These are phyloP conservation scores for Herpetomonas samuelpessoai DNA, from an alignment of 208 protist genomes.

Conservation along the genomic window DNA sequence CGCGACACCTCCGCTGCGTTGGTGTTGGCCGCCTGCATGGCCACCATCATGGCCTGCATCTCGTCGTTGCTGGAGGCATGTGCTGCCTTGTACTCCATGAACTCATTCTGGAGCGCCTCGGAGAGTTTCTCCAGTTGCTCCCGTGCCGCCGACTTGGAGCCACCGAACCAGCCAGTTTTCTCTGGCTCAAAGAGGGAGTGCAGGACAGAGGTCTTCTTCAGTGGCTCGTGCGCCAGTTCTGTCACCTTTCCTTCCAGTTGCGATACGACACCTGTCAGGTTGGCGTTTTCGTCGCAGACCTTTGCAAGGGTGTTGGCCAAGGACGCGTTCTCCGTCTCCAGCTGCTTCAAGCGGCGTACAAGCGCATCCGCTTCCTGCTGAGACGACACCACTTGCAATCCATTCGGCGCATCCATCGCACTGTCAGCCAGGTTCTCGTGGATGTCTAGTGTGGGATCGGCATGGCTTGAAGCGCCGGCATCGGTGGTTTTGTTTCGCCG, in stretches of 20 bases:
- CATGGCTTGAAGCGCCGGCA: too few relatives aligned
- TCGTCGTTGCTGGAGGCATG: slow-evolving; percentile 83
- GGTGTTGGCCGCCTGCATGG: slow-evolving; percentile 52
- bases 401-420: background rate
- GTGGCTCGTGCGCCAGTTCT: slow-evolving; percentile 27
- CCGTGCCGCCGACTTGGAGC: slow-evolving; percentile 54
- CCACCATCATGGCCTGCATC: slow-evolving; percentile 64
- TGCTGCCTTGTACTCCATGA: slow-evolving; percentile 60
- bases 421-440: background rate
- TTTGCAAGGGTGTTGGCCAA: slow-evolving; percentile 61
- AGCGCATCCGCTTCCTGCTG: slow-evolving; percentile 55
- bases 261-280: slow-evolving; percentile 34
- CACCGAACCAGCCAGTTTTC: slow-evolving; percentile 80
- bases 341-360: slow-evolving; percentile 54
- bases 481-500: too few relatives aligned
- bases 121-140: slow-evolving; percentile 64
- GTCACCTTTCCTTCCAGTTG: slow-evolving; percentile 41
- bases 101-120: slow-evolving; percentile 70
- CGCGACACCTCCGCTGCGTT: slow-evolving; percentile 56
- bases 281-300: slow-evolving; percentile 81
- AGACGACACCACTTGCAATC: slow-evolving; percentile 43
- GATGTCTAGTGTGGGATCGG: slow-evolving; percentile 4
- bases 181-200: slow-evolving; percentile 74
- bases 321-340: slow-evolving; percentile 57
- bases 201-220: slow-evolving; percentile 51